Evolutionary conservation across 192 early-diverging fungal species (phyloP).

Genomic region (Oehlia diaphana): DNA sequence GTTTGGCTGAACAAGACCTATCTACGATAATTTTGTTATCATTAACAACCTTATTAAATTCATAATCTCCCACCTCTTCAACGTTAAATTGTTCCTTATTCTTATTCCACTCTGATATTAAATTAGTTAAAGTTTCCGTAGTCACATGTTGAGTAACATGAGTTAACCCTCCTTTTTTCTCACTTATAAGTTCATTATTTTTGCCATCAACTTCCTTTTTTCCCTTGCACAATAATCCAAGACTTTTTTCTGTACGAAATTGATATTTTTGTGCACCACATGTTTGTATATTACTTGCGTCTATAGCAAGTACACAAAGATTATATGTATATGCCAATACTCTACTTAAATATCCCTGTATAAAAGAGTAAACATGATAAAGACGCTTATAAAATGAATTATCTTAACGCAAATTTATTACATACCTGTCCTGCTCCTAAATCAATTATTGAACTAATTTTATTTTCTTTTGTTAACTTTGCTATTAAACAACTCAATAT

Average conservation of each 20-base stretch:
- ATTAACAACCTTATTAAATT: neutral
- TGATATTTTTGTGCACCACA: conserved; percentile 69
- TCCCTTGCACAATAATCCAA: conserved; percentile 10
- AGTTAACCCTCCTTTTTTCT: neutral
- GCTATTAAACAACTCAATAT: conserved; percentile 59
- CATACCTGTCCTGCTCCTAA: conserved; percentile 64
- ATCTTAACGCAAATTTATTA: neutral
- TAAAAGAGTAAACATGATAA: neutral
- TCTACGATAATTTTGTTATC: neutral
- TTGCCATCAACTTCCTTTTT: neutral
- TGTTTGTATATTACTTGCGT: conserved; percentile 68
- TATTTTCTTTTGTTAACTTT: conserved; percentile 45
- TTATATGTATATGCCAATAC: conserved; percentile 66
- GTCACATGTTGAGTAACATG: conserved; percentile 9
- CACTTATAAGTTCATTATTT: neutral
- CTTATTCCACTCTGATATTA: conserved; percentile 3
- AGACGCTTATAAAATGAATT: neutral
- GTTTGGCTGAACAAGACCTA: neutral
- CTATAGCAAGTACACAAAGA: conserved; percentile 66
- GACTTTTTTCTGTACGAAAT: conserved; percentile 49
- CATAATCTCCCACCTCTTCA: neutral
- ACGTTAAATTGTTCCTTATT: neutral
- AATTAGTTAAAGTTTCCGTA: neutral
- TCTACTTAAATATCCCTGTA: conserved; percentile 68
- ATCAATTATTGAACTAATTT: conserved; percentile 60